phyloP scores from a whole-genome alignment of 495 filamentous ascomycete genomes.

The Penicillium odoratum region DNA sequence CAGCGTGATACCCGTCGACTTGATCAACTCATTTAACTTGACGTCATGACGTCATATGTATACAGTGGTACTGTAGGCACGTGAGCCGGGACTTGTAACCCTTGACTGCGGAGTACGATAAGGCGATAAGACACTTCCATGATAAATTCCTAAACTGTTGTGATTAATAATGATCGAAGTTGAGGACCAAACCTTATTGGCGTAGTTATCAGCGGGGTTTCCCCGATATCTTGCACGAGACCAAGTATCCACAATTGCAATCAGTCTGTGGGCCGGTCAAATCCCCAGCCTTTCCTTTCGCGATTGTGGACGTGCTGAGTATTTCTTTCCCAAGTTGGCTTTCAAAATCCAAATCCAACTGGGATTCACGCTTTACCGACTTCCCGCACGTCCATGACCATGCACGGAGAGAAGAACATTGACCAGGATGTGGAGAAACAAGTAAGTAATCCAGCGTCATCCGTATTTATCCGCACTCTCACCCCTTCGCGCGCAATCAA shows the following conservation, averaged over 20 bases:
- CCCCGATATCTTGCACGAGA: neutral
- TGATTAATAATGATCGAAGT: conserved; percentile 1
- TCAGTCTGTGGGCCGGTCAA: neutral
- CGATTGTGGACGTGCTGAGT: neutral
- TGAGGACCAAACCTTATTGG: neutral
- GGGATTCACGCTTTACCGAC: neutral
- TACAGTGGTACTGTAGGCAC: neutral
- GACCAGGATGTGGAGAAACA: conserved; percentile 37
- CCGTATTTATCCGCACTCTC: conserved; percentile 7
- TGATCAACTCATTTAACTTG: too few relatives aligned
- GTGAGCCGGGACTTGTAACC: neutral
- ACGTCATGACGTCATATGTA: too few relatives aligned
- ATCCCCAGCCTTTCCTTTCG: neutral
- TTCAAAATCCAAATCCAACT: neutral
- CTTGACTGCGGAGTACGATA: neutral
- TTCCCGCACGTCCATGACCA: neutral
- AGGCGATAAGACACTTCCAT: neutral
- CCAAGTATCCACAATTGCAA: neutral
- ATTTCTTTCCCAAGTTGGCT: neutral
- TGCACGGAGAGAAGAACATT: conserved; percentile 6
- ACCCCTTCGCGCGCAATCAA: neutral
- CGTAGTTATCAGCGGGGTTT: conserved; percentile 12
- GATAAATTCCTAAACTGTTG: neutral
- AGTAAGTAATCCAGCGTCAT: conserved; percentile 21
- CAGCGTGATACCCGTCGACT: too few relatives aligned